Conservation (phyloP, 257 asterid species). For the Solanum piurae region DNA sequence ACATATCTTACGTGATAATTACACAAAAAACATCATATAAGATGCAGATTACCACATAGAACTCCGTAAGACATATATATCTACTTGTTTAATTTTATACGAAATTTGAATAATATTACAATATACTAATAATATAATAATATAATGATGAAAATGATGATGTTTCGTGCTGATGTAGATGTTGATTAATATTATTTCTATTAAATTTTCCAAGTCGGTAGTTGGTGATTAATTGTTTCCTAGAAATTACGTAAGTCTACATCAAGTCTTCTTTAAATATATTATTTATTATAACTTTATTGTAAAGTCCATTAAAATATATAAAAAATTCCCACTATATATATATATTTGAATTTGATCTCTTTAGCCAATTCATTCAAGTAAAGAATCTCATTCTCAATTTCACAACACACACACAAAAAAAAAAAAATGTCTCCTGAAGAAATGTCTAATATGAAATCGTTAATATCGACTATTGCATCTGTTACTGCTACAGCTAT, state of each 20-base stretch:
- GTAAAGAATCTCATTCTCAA: not conserved
- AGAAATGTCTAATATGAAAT: not conserved
- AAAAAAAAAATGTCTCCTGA: not conserved
- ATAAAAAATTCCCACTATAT: not conserved
- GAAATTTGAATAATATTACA: no score
- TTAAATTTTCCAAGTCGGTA: not conserved
- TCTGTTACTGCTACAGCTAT: constrained; percentile 34
- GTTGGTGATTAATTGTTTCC: not conserved
- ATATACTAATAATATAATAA: not conserved
- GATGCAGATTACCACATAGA: not conserved
- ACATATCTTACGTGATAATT: no score
- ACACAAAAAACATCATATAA: not conserved
- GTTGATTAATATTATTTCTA: not conserved
- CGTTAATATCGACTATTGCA: constrained; percentile 34
- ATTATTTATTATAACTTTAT: not conserved
- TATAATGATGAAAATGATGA: not conserved
- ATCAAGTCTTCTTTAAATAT: not conserved
- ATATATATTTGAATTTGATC: not conserved
- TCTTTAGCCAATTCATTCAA: not conserved
- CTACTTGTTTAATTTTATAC: no score
- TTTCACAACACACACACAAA: not conserved
- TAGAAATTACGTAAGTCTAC: not conserved
- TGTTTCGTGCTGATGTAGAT: not conserved
- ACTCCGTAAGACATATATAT: no score
- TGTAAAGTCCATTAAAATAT: not conserved